Base-by-base conservation (phyloP, 1,284 basidiomycete species). In the Cystobasidiaceae sp. region DNA sequence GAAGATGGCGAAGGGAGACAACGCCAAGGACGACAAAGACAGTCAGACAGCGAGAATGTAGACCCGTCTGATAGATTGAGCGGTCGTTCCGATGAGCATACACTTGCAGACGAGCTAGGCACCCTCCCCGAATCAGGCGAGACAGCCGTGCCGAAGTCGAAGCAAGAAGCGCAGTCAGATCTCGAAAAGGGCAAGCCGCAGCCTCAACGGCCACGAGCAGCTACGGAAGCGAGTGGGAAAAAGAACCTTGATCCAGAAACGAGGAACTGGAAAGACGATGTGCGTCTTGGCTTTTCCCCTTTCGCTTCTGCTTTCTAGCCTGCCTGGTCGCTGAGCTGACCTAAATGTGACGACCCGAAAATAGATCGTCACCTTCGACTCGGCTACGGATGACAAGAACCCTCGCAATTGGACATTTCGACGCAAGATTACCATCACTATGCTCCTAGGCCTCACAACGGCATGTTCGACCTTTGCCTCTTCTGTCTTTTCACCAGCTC, bases 401-500 rank as follows among this genome's bases (percentile, higher is more conserved):
- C 86, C 86, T 0, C 83, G 82, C 73, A 87, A 87, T 75, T 70
- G 69, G 68, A 6, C 54, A 8, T 66, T 62, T 63, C 27, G 43
- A 1, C 49, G 48, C 4, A 71, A 69, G 23, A 28, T 67, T 30
- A 43, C 62, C 25, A 58, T 71, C 5, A 70, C 69, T 2, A 58
- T 69, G 19, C 64, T 73, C 6, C 60, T 69, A 33, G 70, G 70
- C 6, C 4, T 67, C 11, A 69, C 69, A 3, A 71, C 69, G 6
- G 37, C 69, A 60, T 67, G 63, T 60, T 82, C 81, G 7, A 85
- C 85, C 0, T 79, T 86, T 3, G 83, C 85, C 0, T 85, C 85
- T 3, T 82, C 85, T n/a, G 86, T 88, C 82, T 80, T 87, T 32
- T 84, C 87, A 0, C 85, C 87, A 0, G 85, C 86, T 0, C 78